Conservation (phyloP, 805 yeast genomes). For the Yamadazyma nakazawae region DNA sequence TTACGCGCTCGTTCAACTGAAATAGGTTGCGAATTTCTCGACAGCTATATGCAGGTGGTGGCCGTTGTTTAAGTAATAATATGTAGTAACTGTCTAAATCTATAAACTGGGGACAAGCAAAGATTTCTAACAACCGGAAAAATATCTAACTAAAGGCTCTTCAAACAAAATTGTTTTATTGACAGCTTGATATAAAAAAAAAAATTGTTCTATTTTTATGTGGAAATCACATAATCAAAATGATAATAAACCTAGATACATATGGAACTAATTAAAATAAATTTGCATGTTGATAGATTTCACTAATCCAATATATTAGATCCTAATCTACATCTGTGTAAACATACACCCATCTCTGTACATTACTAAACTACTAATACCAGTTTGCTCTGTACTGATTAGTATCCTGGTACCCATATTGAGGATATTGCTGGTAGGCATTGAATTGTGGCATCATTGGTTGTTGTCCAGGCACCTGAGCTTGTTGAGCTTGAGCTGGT, state of each 20-base stretch:
- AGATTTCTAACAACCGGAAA: too few relatives aligned
- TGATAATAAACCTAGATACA: too few relatives aligned
- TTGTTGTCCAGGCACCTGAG: slow-evolving; percentile 25
- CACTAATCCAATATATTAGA: background rate
- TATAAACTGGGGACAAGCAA: too few relatives aligned
- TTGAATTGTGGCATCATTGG: slow-evolving; percentile 42
- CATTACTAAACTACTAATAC: slow-evolving; percentile 25
- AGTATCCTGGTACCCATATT: slow-evolving; percentile 43
- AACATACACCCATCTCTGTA: slow-evolving; percentile 9
- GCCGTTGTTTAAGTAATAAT: too few relatives aligned
- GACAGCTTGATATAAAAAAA: too few relatives aligned
- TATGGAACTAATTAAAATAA: too few relatives aligned
- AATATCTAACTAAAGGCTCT: too few relatives aligned
- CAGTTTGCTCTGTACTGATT: slow-evolving; percentile 37
- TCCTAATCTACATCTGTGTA: background rate
- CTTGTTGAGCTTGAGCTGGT: slow-evolving; percentile 16
- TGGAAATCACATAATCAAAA: background rate
- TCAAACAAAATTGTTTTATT: too few relatives aligned
- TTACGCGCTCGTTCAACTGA: slow-evolving; percentile 11
- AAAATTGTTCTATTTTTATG: too few relatives aligned
- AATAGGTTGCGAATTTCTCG: background rate
- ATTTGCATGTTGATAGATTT: too few relatives aligned
- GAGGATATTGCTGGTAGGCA: slow-evolving; percentile 47
- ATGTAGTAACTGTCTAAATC: too few relatives aligned
- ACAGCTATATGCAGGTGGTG: too few relatives aligned